A percentile compares a stretch with the other conserved stretches of the same genome.
phyloP scores from a whole-genome alignment of 345 rosid genomes.

The Populus davidiana region DNA sequence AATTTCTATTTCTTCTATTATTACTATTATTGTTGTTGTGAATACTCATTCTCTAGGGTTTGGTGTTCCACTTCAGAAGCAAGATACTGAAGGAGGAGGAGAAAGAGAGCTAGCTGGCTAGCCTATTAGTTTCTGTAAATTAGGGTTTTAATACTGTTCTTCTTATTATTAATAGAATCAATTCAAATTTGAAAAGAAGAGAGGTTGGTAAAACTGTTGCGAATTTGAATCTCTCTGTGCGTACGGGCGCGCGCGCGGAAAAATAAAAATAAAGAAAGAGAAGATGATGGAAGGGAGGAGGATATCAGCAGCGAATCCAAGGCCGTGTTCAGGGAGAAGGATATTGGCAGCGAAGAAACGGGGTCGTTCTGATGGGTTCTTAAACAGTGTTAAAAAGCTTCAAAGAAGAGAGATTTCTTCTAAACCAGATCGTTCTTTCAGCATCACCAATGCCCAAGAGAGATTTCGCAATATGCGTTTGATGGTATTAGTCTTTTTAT shows the following conservation, averaged over 20 bases:
- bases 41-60: constrained; percentile 2
- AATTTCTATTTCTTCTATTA: neutral
- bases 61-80: neutral
- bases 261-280: neutral
- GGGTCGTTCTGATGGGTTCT: constrained; percentile 52
- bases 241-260: neutral
- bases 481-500: neutral
- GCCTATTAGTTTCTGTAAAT: neutral
- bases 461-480: constrained; percentile 83
- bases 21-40: too few species aligned
- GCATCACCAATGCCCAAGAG: constrained; percentile 76
- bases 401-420: constrained; percentile 81
- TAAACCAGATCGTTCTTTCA: constrained; percentile 68
- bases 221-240: neutral
- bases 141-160: neutral
- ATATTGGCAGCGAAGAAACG: constrained; percentile 57
- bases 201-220: neutral
- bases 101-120: neutral
- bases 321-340: constrained; percentile 76
- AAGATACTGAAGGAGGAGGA: neutral
- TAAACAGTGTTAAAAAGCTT: constrained; percentile 81
- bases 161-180: neutral
- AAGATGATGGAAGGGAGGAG: constrained; percentile 70
- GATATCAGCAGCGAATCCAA: constrained; percentile 71
- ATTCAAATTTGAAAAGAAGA: neutral